Base-by-base conservation (phyloP, 2,329 filamentous ascomycete species). In the Arthroderma sp. region DNA sequence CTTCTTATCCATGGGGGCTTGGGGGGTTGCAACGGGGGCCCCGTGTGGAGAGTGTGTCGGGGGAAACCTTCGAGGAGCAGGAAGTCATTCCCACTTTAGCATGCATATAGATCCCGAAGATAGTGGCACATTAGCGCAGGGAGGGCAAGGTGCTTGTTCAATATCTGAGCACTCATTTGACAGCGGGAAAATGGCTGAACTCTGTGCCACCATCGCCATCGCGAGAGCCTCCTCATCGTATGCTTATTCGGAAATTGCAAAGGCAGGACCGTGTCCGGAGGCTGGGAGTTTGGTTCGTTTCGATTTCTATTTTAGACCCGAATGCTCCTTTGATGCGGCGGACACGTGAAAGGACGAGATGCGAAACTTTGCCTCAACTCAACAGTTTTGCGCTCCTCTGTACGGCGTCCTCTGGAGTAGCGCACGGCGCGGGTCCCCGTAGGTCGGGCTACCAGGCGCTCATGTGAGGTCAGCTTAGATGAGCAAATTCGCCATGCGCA, bases 211-310 rank as follows among this genome's bases (percentile, higher is more conserved):
- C 23, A 21, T 25, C 25, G n/a, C 47, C 25, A 31, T 47, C 13
- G 41, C 41, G 11, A 25, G 41, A 47, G 41, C 19, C 19, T 13
- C 41, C 21, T 47, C 41, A 11, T 15, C 47, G n/a, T 5, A 51
- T 51, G 47, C 47, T 51, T 51, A 51, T 51, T 51, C 47, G 47
- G 47, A 51, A 51, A 51, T 51, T 51, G 47, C 25, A 51, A 17
- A 33, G 15, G 47, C 23, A 51, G 28, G 47, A 51, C 15, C 28
- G 47, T 51, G 23, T 51, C 23, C 25, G 47, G 25, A 17, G 47
- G 15, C 25, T 47, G 19, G n/a, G 17, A 13, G 41, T 47, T 47
- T 13, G 47, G 47, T 19, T 51, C 25, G 28, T 28, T 33, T 33
- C 19, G 13, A 33, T 51, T 51, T 51, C 47, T 51, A 51, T 51